Percentiles rank a stretch among this genome's conserved stretches.
phyloP scores from a whole-genome alignment of 352 stramenopile genomes.

The Phytopythium oedochilum region DNA sequence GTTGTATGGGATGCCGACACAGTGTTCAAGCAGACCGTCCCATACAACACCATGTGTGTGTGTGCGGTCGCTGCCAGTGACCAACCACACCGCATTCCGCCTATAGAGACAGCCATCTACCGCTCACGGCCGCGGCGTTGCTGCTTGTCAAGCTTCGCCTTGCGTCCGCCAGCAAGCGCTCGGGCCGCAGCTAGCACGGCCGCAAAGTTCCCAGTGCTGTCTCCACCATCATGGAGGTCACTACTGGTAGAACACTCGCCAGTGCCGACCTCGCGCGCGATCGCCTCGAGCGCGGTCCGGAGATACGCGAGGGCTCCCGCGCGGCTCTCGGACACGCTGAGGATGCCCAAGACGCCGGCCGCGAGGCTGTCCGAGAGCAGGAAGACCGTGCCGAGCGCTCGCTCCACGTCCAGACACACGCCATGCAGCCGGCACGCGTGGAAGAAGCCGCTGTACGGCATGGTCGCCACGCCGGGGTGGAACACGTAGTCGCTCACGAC shows the following conservation, averaged over 20 bases:
- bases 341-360: constrained; percentile 62
- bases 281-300: constrained; percentile 68
- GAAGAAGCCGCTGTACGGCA: constrained; percentile 83
- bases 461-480: constrained; percentile 76
- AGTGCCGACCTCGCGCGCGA: constrained; percentile 61
- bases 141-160: constrained; percentile 39
- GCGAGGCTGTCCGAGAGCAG: constrained; percentile 77
- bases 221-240: constrained; percentile 8
- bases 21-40: no score
- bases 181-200: constrained; percentile 48
- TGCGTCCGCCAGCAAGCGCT: constrained; percentile 31
- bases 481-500: constrained; percentile 72
- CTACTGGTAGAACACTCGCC: constrained; percentile 12
- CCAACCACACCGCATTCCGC: no score
- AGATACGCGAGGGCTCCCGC: constrained; percentile 49
- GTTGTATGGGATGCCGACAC: no score
- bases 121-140: constrained; percentile 15
- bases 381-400: constrained; percentile 63
- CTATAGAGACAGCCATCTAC: background rate
- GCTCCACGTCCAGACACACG: constrained; percentile 83
- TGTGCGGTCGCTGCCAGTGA: no score
- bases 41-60: no score
- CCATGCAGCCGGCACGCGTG: constrained; percentile 83
- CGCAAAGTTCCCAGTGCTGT: constrained; percentile 48
- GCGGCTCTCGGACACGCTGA: constrained; percentile 56